Conservation (phyloP, 192 early-diverging fungal genomes). For the Bifiguratus adelaidae region DNA sequence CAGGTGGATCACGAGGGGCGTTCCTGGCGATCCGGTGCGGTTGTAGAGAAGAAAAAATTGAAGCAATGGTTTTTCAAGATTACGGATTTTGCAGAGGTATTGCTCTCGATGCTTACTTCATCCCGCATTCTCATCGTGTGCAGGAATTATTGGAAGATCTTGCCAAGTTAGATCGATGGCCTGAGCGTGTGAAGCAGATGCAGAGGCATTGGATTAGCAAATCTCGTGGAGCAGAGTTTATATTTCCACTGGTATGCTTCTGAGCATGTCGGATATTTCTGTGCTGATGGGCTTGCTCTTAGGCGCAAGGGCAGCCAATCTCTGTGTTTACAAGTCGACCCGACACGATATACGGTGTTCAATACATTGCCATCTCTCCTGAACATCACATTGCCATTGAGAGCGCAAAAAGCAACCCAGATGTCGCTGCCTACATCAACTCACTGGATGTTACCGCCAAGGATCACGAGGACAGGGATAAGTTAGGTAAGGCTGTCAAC, state of each 20-base stretch:
- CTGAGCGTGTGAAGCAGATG: slow-evolving; percentile 77
- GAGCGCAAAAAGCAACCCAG: too few relatives aligned
- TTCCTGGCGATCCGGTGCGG: slow-evolving; percentile 86
- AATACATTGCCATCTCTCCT: slow-evolving; percentile 54
- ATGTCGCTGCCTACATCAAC: too few relatives aligned
- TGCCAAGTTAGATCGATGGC: slow-evolving; percentile 72
- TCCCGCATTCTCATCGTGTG: background rate
- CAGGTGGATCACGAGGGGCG: slow-evolving; percentile 77
- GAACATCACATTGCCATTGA: too few relatives aligned
- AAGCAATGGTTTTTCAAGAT: slow-evolving; percentile 94
- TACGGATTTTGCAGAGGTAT: slow-evolving; percentile 70
- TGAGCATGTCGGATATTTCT: background rate
- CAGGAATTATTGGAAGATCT: slow-evolving; percentile 65
- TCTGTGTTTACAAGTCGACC: slow-evolving; percentile 72
- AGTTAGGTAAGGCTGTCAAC: too few relatives aligned
- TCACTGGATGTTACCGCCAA: too few relatives aligned
- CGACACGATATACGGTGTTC: slow-evolving; percentile 67
- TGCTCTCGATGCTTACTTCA: background rate
- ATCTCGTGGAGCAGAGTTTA: slow-evolving; percentile 67
- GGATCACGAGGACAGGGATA: too few relatives aligned
- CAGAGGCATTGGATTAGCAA: slow-evolving; percentile 92
- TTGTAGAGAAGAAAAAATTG: slow-evolving; percentile 75
- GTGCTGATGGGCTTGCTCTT: background rate
- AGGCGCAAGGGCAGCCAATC: slow-evolving; percentile 8
- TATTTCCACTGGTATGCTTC: slow-evolving; percentile 32